Base-by-base conservation (phyloP, 495 filamentous ascomycete species). In the Clavariopsis aquatica region DNA sequence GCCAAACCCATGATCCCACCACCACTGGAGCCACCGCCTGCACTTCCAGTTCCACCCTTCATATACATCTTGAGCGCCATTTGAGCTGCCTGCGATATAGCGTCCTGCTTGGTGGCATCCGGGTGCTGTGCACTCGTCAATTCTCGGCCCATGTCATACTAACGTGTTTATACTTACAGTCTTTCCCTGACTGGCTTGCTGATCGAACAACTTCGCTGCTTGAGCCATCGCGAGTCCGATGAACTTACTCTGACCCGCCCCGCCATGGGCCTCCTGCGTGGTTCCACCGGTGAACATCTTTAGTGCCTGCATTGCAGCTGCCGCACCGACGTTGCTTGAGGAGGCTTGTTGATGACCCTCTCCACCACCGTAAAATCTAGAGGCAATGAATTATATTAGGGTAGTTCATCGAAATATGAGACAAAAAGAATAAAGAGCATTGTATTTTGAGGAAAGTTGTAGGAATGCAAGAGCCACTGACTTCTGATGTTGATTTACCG, bases 1-100 rank as follows among this genome's bases (percentile, higher is more conserved):
- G 86, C 86, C 74, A 89, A 60, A 38, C 78, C 72, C 80, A 88
- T 74, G 66, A 88, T 63, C 0, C 82, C 80, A 15, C 73, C 69
- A 19, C 66, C 59, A 52, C 66, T 59, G 45, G 81, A 79, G 24
- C 82, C 80, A 0, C 79, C 78, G 24, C 77, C 75, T 22, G 75
- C 69, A 57, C 81, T 79, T 70, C 81, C 79, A 63, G 81, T 79
- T 65, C 82, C 69, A 24, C 74, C 74, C 78, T 87, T 85, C 78
- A 87, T 75, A 68, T 87, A 89, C 82, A 89, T 84, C 81, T 89
- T 88, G 59, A 88, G 65, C 13, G 87, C 87, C 78, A 85, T 83
- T 76, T 88, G 78, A 0, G 82, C 87, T 8, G 87, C 87, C 51
- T 71, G 69, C 59, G 81, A 80, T 28, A 89, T 70, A 52, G 83